Conservation (phyloP, 768 basidiomycete species). For the Boletus reticuloceps region DNA sequence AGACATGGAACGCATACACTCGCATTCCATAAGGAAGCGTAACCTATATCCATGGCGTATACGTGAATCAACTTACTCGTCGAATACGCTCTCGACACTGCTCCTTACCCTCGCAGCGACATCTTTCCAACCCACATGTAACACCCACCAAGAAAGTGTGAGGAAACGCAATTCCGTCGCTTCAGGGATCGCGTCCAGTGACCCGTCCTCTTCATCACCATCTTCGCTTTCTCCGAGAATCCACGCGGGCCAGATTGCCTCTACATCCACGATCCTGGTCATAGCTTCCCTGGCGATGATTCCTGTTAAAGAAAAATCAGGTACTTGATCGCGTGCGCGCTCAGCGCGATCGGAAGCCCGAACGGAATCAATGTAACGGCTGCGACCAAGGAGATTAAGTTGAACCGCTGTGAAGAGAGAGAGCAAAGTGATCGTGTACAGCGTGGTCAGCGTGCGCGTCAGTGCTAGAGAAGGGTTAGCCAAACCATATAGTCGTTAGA, state of each 20-base stretch:
- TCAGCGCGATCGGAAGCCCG: slow-evolving; percentile 61
- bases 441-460: slow-evolving; percentile 79
- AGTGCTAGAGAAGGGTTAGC: slow-evolving; percentile 52
- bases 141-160: slow-evolving; percentile 89
- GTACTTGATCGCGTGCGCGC: slow-evolving; percentile 40
- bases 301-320: slow-evolving; percentile 26
- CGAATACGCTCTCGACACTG: slow-evolving; percentile 81
- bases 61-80: slow-evolving; percentile 52
- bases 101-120: slow-evolving; percentile 69
- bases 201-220: slow-evolving; percentile 28
- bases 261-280: slow-evolving; percentile 24
- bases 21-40: background rate
- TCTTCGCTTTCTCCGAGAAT: slow-evolving; percentile 23
- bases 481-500: background rate
- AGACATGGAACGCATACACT: background rate
- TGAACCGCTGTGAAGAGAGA: slow-evolving; percentile 86
- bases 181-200: slow-evolving; percentile 44
- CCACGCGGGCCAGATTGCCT: slow-evolving; percentile 24
- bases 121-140: slow-evolving; percentile 90
- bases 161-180: slow-evolving; percentile 79
- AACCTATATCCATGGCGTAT: no score
- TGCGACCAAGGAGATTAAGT: slow-evolving; percentile 78
- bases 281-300: slow-evolving; percentile 26
- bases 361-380: slow-evolving; percentile 74
- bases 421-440: slow-evolving; percentile 85